These are phyloP conservation scores for Neobulgaria alba DNA, from an alignment of 2,329 filamentous ascomycete species.

Conservation along the genomic window DNA sequence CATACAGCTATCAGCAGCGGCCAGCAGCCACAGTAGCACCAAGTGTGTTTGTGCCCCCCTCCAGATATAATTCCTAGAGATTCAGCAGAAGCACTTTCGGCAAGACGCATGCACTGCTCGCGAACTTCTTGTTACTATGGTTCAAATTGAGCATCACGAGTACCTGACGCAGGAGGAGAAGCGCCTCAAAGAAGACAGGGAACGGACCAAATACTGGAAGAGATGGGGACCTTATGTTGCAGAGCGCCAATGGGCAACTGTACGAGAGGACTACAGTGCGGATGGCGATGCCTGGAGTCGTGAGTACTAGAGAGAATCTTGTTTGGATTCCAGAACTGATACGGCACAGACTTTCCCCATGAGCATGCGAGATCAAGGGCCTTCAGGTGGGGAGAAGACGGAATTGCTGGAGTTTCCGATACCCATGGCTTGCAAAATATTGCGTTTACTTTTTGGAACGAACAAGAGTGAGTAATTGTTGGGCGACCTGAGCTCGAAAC, in stretches of 20 bases:
- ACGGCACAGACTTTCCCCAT: slow-evolving; percentile 72
- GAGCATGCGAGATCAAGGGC: slow-evolving; percentile 82
- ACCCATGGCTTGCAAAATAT: slow-evolving; percentile 88
- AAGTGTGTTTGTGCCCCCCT: no score
- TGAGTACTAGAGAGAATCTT: slow-evolving; percentile 40
- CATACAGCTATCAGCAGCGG: no score
- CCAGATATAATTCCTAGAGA: no score
- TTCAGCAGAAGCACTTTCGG: no score
- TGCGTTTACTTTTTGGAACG: slow-evolving; percentile 96
- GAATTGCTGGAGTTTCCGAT: slow-evolving; percentile 91
- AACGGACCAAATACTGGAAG: slow-evolving; percentile 91
- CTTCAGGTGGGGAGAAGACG: slow-evolving; percentile 94
- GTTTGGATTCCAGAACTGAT: slow-evolving; percentile 10
- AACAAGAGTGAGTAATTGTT: slow-evolving; percentile 63
- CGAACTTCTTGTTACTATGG: slow-evolving; percentile 48
- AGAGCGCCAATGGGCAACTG: slow-evolving; percentile 92
- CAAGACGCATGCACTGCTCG: not conserved
- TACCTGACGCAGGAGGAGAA: slow-evolving; percentile 86
- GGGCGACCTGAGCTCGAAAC: no score
- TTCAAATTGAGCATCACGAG: slow-evolving; percentile 80
- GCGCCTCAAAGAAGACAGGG: slow-evolving; percentile 75
- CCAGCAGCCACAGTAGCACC: no score
- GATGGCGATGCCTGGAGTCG: slow-evolving; percentile 94
- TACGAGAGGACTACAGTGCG: slow-evolving; percentile 83
- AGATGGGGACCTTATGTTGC: slow-evolving; percentile 93